phyloP scores from a whole-genome alignment of 2,329 filamentous ascomycete genomes.

The Claviceps sp. region DNA sequence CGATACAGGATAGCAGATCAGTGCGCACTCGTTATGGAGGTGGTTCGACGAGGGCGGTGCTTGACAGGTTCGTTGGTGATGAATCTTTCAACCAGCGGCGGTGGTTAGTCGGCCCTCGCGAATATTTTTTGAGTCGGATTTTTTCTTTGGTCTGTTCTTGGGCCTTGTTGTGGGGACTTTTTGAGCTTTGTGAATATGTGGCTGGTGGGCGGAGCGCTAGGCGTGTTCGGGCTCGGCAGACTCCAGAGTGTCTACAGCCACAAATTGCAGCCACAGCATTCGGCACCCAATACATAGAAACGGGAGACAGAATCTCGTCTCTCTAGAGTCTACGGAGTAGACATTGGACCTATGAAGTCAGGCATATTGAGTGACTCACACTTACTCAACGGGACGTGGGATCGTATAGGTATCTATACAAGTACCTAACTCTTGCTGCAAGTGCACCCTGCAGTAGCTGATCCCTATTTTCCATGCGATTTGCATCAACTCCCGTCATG shows the following conservation, averaged over 20 bases:
- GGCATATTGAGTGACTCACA: too few relatives aligned
- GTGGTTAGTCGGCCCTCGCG: neutral
- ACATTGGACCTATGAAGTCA: too few relatives aligned
- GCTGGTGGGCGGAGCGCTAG: slow-evolving; percentile 4
- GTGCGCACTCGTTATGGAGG: slow-evolving; percentile 10
- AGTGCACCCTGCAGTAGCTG: too few relatives aligned
- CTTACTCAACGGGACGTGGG: too few relatives aligned
- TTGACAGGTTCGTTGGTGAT: slow-evolving; percentile 8
- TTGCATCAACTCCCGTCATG: too few relatives aligned
- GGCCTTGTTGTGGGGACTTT: slow-evolving; percentile 7
- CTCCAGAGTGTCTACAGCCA: slow-evolving; percentile 6
- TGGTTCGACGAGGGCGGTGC: slow-evolving; percentile 9
- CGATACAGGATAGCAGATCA: neutral
- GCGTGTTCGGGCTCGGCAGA: neutral
- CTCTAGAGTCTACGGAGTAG: too few relatives aligned
- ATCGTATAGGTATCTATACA: too few relatives aligned
- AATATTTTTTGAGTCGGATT: slow-evolving; percentile 6
- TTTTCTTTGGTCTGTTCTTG: slow-evolving; percentile 9
- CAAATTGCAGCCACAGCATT: slow-evolving; percentile 1
- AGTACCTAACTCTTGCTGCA: too few relatives aligned
- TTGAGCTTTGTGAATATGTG: slow-evolving; percentile 8
- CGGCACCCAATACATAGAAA: too few relatives aligned
- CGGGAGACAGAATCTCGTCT: too few relatives aligned
- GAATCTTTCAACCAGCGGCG: slow-evolving; percentile 3
- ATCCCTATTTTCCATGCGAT: too few relatives aligned